phyloP scores from a whole-genome alignment of 2,329 filamentous ascomycete genomes.

The Aspergillus sp. region DNA sequence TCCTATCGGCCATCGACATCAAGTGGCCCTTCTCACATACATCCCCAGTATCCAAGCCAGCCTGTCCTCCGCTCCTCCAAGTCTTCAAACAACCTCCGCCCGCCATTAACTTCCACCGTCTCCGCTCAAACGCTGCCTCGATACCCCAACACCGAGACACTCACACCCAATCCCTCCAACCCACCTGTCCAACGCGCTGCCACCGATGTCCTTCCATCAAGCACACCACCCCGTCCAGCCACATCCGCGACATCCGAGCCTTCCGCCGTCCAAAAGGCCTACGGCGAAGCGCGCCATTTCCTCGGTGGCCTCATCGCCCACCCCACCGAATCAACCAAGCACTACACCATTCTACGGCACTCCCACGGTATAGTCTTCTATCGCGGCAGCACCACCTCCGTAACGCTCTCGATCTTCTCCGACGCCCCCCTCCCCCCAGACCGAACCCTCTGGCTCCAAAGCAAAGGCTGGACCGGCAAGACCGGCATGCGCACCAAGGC shows the following conservation, averaged over 20 bases:
- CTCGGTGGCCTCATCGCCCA: slow-evolving; percentile 64
- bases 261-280: slow-evolving; percentile 32
- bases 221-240: neutral
- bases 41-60: neutral
- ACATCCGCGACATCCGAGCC: neutral
- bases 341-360: slow-evolving; percentile 67
- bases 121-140: neutral
- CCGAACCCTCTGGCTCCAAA: slow-evolving; percentile 66
- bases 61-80: neutral
- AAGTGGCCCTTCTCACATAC: neutral
- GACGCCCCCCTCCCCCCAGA: slow-evolving; percentile 57
- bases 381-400: slow-evolving; percentile 62
- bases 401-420: slow-evolving; percentile 64
- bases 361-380: slow-evolving; percentile 66
- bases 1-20: neutral
- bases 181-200: slow-evolving; percentile 1
- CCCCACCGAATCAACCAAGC: slow-evolving; percentile 63
- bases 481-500: slow-evolving; percentile 67
- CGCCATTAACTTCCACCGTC: neutral
- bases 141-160: neutral
- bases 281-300: slow-evolving; percentile 61
- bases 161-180: neutral
- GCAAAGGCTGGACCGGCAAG: slow-evolving; percentile 67
- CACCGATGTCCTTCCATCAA: neutral
- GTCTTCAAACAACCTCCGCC: neutral